These are phyloP conservation scores for Selaginella moellendorffii DNA, from an alignment of 75 land plant species.

Conservation along the genomic window DNA sequence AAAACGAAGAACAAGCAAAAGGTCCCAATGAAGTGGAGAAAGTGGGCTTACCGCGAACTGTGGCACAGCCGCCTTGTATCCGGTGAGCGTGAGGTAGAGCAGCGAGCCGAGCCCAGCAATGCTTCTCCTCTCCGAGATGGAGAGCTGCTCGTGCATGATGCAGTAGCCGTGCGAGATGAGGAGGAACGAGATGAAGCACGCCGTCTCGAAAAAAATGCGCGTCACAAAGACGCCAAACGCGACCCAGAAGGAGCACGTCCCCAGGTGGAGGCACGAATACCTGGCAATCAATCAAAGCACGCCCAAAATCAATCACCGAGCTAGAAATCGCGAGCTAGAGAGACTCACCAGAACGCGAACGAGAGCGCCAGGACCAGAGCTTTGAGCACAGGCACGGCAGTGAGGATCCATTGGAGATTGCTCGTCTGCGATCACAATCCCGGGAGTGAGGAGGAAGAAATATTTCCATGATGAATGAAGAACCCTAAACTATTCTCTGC, in stretches of 20 bases:
- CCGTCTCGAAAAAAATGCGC: slow-evolving; percentile 78
- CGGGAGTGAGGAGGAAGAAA: not conserved
- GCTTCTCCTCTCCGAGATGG: slow-evolving; percentile 48
- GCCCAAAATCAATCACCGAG: too few species aligned
- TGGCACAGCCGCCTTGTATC: slow-evolving; percentile 80
- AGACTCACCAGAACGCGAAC: slow-evolving; percentile 65
- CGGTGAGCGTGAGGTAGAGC: slow-evolving; percentile 75
- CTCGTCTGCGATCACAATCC: slow-evolving; percentile 39
- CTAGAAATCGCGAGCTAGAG: not conserved
- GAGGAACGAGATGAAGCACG: slow-evolving; percentile 67
- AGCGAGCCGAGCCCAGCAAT: slow-evolving; percentile 66
- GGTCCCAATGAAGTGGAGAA: not conserved
- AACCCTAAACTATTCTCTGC: too few species aligned
- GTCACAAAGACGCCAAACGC: slow-evolving; percentile 91
- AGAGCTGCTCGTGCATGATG: slow-evolving; percentile 77
- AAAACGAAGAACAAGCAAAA: not conserved
- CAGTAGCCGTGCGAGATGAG: slow-evolving; percentile 94
- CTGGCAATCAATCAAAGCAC: slow-evolving; percentile 21
- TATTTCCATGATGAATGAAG: too few species aligned
- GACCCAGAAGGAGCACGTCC: slow-evolving; percentile 86
- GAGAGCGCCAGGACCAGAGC: slow-evolving; percentile 59
- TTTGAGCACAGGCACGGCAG: slow-evolving; percentile 65
- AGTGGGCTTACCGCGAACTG: slow-evolving; percentile 55
- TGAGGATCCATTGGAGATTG: slow-evolving; percentile 72
- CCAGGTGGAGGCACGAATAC: slow-evolving; percentile 62